Base-by-base conservation (phyloP, 2,329 filamentous ascomycete species). In the Xylariaceae sp. region DNA sequence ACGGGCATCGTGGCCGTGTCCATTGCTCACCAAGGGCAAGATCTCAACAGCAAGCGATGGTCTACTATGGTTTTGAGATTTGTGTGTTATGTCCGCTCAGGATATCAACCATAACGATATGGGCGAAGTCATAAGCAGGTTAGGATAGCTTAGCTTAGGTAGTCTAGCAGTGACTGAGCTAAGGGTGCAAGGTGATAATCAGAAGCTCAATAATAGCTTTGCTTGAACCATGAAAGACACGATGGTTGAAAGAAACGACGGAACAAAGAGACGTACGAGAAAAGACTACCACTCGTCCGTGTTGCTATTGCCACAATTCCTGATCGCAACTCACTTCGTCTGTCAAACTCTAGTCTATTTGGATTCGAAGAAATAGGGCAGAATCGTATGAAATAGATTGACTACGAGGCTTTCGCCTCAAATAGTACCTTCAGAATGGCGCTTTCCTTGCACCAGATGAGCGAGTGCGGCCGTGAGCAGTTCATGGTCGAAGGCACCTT, bases 401-500 rank as follows among this genome's bases (percentile, higher is more conserved):
- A 52, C 47, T 37, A 48, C 13, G 18, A 42, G 50, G 51, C 37
- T 13, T 42, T 47, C 47, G 23, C 35, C 17, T 8, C 7, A 10
- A 37, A 7, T 5, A 54, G n/a, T 42, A 17, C 15, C 7, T n/a
- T 53, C 45, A 9, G 11, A 9, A 62, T 64, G 60, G 11, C 11
- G 51, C 39, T 51, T 34, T 37, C 10, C 8, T 15, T 58, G 15
- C 0, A 55, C 3, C 11, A 53, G 18, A 48, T 54, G 18, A 62
- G 61, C 49, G 1, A 34, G 1, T 63, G 58, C 23, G 61, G 56
- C 39, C 49, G 34, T 3, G 5, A 55, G 7, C 13, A 71, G 57
- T 2, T 67, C 42, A 47, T 61, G 62, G 13, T 67, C 57, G 58
- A 68, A 13, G 18, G 65, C 17, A 18, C 66, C 30, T 70, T 70